phyloP scores from a whole-genome alignment of 176 grass and related monocot genomes.

The Saccharum officinarum region DNA sequence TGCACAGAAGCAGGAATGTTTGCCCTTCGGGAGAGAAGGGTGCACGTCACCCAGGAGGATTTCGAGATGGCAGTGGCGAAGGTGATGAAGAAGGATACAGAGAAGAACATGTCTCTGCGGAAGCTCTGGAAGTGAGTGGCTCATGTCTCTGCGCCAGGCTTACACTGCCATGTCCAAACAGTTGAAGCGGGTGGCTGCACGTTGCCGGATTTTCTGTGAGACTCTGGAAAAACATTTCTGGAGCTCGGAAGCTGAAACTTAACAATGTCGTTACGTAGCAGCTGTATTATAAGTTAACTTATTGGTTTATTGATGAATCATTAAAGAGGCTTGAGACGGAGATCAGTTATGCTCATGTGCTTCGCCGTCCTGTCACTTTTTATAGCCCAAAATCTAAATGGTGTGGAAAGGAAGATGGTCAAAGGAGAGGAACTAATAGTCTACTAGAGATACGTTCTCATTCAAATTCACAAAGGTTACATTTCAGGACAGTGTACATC shows the following conservation, averaged over 20 bases:
- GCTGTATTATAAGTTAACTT: background rate
- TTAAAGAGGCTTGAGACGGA: background rate
- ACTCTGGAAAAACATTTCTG: conserved; percentile 1
- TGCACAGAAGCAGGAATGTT: conserved; percentile 88
- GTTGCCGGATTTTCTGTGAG: background rate
- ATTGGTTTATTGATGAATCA: background rate
- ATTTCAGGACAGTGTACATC: background rate
- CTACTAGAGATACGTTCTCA: background rate
- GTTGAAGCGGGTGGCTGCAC: background rate
- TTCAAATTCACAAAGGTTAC: background rate
- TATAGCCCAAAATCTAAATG: background rate
- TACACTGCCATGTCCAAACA: background rate
- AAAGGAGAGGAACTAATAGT: no score
- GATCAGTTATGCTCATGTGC: background rate
- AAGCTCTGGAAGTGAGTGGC: conserved; percentile 83
- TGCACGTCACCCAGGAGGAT: conserved; percentile 76
- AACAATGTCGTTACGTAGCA: background rate
- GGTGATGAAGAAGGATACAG: conserved; percentile 82
- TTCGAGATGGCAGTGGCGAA: conserved; percentile 78
- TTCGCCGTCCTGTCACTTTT: background rate
- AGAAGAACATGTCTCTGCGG: conserved; percentile 78
- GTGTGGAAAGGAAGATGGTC: no score
- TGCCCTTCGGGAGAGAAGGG: conserved; percentile 73
- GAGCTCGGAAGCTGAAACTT: background rate
- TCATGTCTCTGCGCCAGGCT: background rate